Evolutionary conservation across 768 basidiomycete species (phyloP), one percentile per base, ranked within the genome.

Genomic region (Psilocybe subaeruginosa): DNA sequence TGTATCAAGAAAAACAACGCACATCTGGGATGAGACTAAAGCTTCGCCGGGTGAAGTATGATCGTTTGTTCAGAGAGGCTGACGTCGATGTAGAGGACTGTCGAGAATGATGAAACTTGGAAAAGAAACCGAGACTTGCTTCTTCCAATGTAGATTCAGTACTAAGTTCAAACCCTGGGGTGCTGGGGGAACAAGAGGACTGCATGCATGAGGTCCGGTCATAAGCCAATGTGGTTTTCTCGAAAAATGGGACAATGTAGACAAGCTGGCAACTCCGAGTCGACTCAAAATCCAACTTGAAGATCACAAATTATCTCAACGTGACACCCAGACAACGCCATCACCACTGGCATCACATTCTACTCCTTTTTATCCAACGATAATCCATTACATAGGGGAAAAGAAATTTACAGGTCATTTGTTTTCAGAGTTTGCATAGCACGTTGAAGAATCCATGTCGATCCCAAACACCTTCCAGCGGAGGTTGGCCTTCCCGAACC

Each of bases 401-500:
- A n/a, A 17, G n/a, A n/a, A 19, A 30, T 27, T 17, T 49, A 11
- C 47, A 17, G 33, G 6, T 4, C 33, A 17, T 49, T 49, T 29
- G 27, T 50, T 11, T 50, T 57, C 30, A 57, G n/a, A 48, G 43
- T 35, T 49, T 57, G 4, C n/a, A 5, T 14, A 16, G n/a, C n/a
- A n/a, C 31, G 11, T 58, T 58, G 53, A 61, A 71, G 49, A 70
- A 73, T 12, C 70, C 71, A 27, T 60, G 51, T 41, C 66, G 52
- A 57, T 72, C 72, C 72, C 73, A 73, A 12, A 58, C 58, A 9
- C 56, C 62, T 0, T 58, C 50, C 48, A 63, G 30, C 19, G 63
- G 65, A 19, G 65, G 12, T 46, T 71, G 64, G 2, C 69, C 68
- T 58, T 75, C 73, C 50, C 69, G 67, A 1, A 68, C 67, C 61